phyloP scores from a whole-genome alignment of 2,329 filamentous ascomycete genomes.

The Xylaria sp. region DNA sequence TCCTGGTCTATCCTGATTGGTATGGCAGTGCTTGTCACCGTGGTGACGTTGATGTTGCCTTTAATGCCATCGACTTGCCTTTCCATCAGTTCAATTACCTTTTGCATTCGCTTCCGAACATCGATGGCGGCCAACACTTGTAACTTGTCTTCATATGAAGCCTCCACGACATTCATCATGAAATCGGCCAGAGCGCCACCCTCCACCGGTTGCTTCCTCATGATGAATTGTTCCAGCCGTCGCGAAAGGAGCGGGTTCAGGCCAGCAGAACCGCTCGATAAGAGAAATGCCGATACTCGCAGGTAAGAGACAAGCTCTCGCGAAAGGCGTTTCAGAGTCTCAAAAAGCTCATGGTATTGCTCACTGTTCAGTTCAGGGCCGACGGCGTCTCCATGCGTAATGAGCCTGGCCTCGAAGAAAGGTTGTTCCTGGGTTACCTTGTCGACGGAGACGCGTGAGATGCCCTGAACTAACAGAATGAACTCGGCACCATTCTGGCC shows the following conservation, averaged over 20 bases:
- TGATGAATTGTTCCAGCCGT: constrained; percentile 85
- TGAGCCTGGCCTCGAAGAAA: constrained; percentile 84
- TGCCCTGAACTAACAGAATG: constrained; percentile 84
- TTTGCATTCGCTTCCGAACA: constrained; percentile 76
- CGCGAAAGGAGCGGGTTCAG: constrained; percentile 86
- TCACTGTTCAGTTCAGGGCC: constrained; percentile 34
- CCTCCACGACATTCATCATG: constrained; percentile 91
- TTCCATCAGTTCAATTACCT: constrained; percentile 82
- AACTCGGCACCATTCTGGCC: constrained; percentile 78
- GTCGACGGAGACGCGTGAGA: constrained; percentile 76
- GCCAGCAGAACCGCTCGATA: constrained; percentile 65
- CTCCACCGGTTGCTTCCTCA: constrained; percentile 79
- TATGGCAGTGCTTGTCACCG: constrained; percentile 70
- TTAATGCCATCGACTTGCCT: constrained; percentile 85
- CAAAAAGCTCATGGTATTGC: constrained; percentile 67
- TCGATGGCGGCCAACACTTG: constrained; percentile 82
- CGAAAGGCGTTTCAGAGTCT: constrained; percentile 81
- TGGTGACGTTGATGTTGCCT: constrained; percentile 83
- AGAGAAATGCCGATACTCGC: constrained; percentile 82
- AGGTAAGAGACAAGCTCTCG: constrained; percentile 85
- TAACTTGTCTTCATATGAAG: constrained; percentile 88
- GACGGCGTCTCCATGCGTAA: constrained; percentile 40
- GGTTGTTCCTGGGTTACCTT: constrained; percentile 77
- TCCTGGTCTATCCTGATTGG: constrained; percentile 65
- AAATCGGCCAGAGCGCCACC: constrained; percentile 91